phyloP scores from a whole-genome alignment of 2,329 filamentous ascomycete species.

The Fusarium proliferatum region DNA sequence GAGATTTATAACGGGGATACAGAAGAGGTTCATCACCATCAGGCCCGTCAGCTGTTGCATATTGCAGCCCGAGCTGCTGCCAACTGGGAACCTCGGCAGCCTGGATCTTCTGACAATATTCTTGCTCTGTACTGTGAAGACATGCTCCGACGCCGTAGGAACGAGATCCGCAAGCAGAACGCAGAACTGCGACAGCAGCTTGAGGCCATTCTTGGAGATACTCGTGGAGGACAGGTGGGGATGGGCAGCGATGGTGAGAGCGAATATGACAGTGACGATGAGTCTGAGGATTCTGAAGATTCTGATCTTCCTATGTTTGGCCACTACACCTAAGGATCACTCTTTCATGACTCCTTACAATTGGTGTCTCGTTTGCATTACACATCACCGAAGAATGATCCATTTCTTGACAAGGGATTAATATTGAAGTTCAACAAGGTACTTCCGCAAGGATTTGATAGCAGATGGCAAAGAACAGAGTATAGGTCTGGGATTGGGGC shows the following conservation, averaged over 20 bases:
- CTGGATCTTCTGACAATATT: background rate
- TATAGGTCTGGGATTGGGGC: background rate
- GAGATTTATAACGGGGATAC: background rate
- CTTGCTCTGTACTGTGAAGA: conserved; percentile 25
- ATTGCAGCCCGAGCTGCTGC: conserved; percentile 25
- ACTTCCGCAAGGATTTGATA: background rate
- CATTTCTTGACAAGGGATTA: background rate
- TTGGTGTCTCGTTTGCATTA: background rate
- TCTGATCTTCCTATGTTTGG: background rate
- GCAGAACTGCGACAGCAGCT: conserved; percentile 6
- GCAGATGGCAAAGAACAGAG: background rate
- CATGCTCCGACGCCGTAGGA: conserved; percentile 12
- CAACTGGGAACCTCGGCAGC: conserved; percentile 23
- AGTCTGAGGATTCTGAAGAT: background rate
- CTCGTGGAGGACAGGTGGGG: conserved; percentile 7
- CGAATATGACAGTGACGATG: background rate
- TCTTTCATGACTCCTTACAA: background rate
- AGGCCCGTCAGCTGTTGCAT: conserved; percentile 34
- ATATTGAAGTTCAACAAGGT: background rate
- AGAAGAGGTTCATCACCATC: background rate
- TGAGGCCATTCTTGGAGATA: conserved; percentile 19
- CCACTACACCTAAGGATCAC: background rate
- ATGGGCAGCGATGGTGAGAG: conserved; percentile 6
- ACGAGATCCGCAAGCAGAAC: conserved; percentile 9
- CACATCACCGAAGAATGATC: background rate